Percentiles rank a stretch among this genome's conserved stretches.
These are phyloP conservation scores for Globisporangium spinosum DNA, from an alignment of 352 stramenopile genomes.

Conservation along the genomic window DNA sequence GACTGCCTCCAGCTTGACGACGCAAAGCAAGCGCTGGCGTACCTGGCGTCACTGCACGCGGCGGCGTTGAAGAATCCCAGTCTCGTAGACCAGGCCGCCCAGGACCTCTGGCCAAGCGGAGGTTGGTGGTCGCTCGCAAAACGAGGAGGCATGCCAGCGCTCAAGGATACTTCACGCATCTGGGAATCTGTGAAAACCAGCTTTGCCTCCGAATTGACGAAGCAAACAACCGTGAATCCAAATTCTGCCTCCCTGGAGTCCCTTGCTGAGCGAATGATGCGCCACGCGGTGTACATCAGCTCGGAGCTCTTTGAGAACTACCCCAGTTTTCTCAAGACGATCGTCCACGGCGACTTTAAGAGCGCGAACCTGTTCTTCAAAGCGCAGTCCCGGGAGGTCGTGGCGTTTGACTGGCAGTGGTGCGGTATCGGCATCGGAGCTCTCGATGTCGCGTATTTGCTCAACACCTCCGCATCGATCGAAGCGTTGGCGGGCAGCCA, in stretches of 20 bases:
- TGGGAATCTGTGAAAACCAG: conserved; percentile 36
- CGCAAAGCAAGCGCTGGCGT: conserved; percentile 38
- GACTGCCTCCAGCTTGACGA: conserved; percentile 38
- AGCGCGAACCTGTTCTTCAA: conserved; percentile 72
- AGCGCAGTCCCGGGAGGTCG: conserved; percentile 29
- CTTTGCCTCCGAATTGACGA: conserved; percentile 26
- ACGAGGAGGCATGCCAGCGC: conserved; percentile 34
- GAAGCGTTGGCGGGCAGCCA: conserved; percentile 26
- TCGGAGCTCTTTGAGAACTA: conserved; percentile 29
- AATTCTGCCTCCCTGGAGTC: conserved; percentile 11
- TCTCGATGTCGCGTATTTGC: conserved; percentile 61
- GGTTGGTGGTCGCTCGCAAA: conserved; percentile 67
- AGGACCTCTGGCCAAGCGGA: conserved; percentile 37
- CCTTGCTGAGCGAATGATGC: conserved; percentile 45
- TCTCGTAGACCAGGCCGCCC: conserved; percentile 26
- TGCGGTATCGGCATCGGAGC: conserved; percentile 51
- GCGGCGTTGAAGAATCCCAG: conserved; percentile 22
- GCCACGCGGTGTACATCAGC: conserved; percentile 48
- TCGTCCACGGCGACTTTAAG: conserved; percentile 74
- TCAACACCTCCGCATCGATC: conserved; percentile 65
- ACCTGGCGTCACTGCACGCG: conserved; percentile 48
- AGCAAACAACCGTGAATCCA: neutral
- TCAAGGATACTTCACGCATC: conserved; percentile 33
- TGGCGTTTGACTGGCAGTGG: conserved; percentile 80
- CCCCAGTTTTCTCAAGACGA: conserved; percentile 24